A percentile compares a stretch with the other conserved stretches of the same genome.
Conservation (phyloP, 352 stramenopile species). For the Phytophthora niederhauseri region DNA sequence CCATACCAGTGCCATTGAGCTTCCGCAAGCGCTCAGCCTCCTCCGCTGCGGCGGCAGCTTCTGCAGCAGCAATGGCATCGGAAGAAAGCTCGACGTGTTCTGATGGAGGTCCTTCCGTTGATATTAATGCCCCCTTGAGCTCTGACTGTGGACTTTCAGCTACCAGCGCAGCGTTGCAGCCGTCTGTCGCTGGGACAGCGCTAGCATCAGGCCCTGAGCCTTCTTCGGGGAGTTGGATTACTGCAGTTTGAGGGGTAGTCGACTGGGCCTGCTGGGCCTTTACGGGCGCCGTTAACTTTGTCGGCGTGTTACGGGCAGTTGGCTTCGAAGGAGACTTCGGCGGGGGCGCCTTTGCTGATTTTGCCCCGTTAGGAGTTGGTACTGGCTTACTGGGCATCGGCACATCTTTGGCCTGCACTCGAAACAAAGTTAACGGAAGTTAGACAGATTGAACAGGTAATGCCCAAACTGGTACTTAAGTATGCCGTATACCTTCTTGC, state of each 20-base stretch:
- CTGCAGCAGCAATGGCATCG: constrained; percentile 3
- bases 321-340: constrained; percentile 23
- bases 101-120: constrained; percentile 2
- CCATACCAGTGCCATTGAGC: constrained; percentile 60
- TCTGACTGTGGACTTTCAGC: constrained; percentile 10
- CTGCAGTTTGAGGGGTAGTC: background rate
- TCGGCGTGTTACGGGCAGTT: constrained; percentile 6
- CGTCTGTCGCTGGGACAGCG: background rate
- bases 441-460: background rate
- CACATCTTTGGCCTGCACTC: constrained; percentile 24
- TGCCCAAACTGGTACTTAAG: background rate
- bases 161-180: background rate
- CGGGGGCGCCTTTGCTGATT: constrained; percentile 11
- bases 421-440: background rate
- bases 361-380: constrained; percentile 7
- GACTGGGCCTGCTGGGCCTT: constrained; percentile 14
- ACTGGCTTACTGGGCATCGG: constrained; percentile 22
- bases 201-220: background rate
- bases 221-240: background rate
- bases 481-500: constrained; percentile 36
- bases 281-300: constrained; percentile 21
- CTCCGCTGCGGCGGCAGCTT: constrained; percentile 18
- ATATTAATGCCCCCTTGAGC: background rate
- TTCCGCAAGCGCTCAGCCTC: constrained; percentile 46
- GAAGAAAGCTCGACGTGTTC: constrained; percentile 7